Conservation (phyloP, 2,329 filamentous ascomycete species). For the Trichoderma aggressivum region DNA sequence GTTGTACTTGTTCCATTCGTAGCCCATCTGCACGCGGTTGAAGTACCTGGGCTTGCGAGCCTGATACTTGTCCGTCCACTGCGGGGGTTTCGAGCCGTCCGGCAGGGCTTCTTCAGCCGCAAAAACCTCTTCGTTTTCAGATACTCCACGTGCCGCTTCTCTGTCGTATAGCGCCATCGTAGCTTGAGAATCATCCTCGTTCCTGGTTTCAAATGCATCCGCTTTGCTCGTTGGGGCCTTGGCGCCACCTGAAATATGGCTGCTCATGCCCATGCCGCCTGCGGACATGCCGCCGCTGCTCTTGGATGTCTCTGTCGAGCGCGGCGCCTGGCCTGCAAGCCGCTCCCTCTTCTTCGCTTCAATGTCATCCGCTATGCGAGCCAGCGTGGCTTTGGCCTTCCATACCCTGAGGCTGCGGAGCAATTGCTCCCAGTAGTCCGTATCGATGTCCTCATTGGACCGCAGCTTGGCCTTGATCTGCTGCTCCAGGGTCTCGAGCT, state of each 20-base stretch:
- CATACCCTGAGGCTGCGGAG: constrained; percentile 80
- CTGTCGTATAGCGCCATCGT: constrained; percentile 88
- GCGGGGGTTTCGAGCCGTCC: constrained; percentile 52
- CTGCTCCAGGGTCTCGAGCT: constrained; percentile 80
- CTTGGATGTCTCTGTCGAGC: constrained; percentile 51
- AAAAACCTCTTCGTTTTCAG: constrained; percentile 95
- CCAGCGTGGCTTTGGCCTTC: constrained; percentile 86
- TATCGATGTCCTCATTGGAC: constrained; percentile 89
- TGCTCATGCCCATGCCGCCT: not conserved
- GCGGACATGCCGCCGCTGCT: not conserved
- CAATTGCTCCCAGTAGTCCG: constrained; percentile 96
- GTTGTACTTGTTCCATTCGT: constrained; percentile 99
- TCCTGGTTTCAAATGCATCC: constrained; percentile 28
- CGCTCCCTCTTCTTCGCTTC: constrained; percentile 64
- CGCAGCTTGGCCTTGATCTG: constrained; percentile 84
- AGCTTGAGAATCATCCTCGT: constrained; percentile 80
- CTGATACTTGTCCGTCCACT: constrained; percentile 80
- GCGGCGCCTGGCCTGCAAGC: constrained; percentile 63
- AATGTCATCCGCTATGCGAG: constrained; percentile 73
- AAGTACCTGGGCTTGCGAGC: constrained; percentile 95
- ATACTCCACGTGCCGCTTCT: constrained; percentile 85
- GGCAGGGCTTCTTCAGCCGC: constrained; percentile 79
- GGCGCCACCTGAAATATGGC: constrained; percentile 2
- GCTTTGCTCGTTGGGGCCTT: not conserved
- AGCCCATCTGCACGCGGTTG: constrained; percentile 97